Evolutionary conservation across 2,329 filamentous ascomycete species (phyloP).

Genomic region (Apiospora pterosperma): DNA sequence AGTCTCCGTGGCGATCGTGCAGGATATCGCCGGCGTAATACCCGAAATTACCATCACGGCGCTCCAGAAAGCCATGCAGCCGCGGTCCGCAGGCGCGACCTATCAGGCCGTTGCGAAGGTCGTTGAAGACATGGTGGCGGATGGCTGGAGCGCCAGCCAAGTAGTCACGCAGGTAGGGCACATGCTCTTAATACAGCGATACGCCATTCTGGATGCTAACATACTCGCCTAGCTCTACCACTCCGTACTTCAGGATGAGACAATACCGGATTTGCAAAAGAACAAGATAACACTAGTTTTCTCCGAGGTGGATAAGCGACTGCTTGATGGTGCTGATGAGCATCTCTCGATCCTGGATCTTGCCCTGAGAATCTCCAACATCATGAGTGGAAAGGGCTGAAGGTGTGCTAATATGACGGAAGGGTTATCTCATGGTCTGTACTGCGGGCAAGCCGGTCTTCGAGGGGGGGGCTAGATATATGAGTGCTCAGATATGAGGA

Average conservation of each 20-base stretch:
- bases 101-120: slow-evolving; percentile 75
- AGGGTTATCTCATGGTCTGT: slow-evolving; percentile 23
- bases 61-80: slow-evolving; percentile 74
- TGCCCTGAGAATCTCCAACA: slow-evolving; percentile 73
- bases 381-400: slow-evolving; percentile 51
- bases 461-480: not conserved
- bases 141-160: slow-evolving; percentile 95
- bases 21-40: slow-evolving; percentile 96
- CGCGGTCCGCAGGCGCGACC: slow-evolving; percentile 57
- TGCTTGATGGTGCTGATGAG: slow-evolving; percentile 94
- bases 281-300: slow-evolving; percentile 87
- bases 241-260: slow-evolving; percentile 77
- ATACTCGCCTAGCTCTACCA: slow-evolving; percentile 65
- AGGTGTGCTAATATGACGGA: not conserved
- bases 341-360: slow-evolving; percentile 88
- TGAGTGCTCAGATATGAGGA: not conserved
- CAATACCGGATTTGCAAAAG: slow-evolving; percentile 80
- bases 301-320: slow-evolving; percentile 88
- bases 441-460: not conserved
- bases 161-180: slow-evolving; percentile 70
- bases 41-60: slow-evolving; percentile 68
- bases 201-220: not conserved
- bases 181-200: not conserved
- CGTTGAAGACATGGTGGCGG: slow-evolving; percentile 87
- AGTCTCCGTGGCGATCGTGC: slow-evolving; percentile 76